Conservation (phyloP, 257 asterid species). For the Osmanthus fragrans region DNA sequence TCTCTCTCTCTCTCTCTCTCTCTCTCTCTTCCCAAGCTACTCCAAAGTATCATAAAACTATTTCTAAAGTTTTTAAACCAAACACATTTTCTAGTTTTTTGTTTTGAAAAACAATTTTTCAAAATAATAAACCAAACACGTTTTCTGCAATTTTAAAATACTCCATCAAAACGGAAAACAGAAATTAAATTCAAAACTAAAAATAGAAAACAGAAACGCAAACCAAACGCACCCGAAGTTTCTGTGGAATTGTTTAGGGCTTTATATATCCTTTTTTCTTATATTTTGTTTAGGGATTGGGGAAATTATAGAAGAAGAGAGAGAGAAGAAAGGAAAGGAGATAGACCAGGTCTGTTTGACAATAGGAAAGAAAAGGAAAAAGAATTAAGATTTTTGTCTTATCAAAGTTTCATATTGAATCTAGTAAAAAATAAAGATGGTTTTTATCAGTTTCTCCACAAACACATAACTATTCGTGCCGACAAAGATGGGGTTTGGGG, state of each 20-base stretch:
- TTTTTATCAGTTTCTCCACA: not conserved
- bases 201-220: no score
- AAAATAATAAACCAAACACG: no score
- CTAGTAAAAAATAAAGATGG: not conserved
- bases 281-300: not conserved
- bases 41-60: no score
- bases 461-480: conserved; percentile 2
- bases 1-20: no score
- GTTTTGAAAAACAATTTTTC: no score
- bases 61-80: no score
- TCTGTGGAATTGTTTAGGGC: not conserved
- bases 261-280: not conserved
- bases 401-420: not conserved
- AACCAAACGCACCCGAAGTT: not conserved
- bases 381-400: not conserved
- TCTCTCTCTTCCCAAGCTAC: no score
- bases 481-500: not conserved
- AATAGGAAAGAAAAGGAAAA: not conserved
- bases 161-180: no score
- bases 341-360: not conserved
- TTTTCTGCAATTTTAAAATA: no score
- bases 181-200: no score
- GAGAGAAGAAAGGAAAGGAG: not conserved
- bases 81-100: no score
- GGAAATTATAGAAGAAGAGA: not conserved